Evolutionary conservation across 2,329 filamentous ascomycete genomes (phyloP).

Genomic region (Lasiodiplodia gonubiensis): DNA sequence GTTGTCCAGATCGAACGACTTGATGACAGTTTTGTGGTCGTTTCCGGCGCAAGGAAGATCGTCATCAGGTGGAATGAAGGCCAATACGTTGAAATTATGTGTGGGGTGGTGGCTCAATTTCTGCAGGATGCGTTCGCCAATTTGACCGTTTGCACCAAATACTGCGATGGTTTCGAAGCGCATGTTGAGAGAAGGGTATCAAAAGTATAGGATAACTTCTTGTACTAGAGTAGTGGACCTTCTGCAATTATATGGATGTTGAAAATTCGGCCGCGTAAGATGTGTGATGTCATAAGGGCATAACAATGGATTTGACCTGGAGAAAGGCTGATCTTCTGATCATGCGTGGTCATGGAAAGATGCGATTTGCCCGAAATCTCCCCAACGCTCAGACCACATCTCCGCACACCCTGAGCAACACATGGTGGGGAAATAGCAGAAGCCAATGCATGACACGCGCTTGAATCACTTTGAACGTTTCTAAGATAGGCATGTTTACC

Average conservation of each 20-base stretch:
- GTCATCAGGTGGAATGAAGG: constrained; percentile 29
- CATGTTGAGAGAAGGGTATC: constrained; percentile 10
- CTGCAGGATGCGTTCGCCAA: constrained; percentile 31
- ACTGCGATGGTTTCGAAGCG: constrained; percentile 25
- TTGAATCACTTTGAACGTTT: not conserved
- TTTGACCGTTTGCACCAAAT: constrained; percentile 33
- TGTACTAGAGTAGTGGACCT: not conserved
- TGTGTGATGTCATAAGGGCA: not conserved
- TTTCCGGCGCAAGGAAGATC: not conserved
- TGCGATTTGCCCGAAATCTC: not conserved
- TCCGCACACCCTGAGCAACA: not conserved
- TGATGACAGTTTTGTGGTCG: constrained; percentile 21
- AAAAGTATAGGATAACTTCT: not conserved
- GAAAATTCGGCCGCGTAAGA: not conserved
- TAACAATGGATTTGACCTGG: not conserved
- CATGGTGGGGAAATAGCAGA: not conserved
- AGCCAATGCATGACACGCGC: not conserved
- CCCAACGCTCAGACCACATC: not conserved
- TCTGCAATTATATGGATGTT: too few relatives aligned
- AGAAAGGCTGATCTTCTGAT: too few relatives aligned
- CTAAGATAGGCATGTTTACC: not conserved
- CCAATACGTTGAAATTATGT: constrained; percentile 30
- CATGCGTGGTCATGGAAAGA: not conserved
- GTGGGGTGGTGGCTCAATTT: constrained; percentile 24
- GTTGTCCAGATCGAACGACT: constrained; percentile 32